Evolutionary conservation across 1,284 basidiomycete species (phyloP), one percentile per base, ranked within the genome.

Genomic region (Pseudozyma flocculosa): DNA sequence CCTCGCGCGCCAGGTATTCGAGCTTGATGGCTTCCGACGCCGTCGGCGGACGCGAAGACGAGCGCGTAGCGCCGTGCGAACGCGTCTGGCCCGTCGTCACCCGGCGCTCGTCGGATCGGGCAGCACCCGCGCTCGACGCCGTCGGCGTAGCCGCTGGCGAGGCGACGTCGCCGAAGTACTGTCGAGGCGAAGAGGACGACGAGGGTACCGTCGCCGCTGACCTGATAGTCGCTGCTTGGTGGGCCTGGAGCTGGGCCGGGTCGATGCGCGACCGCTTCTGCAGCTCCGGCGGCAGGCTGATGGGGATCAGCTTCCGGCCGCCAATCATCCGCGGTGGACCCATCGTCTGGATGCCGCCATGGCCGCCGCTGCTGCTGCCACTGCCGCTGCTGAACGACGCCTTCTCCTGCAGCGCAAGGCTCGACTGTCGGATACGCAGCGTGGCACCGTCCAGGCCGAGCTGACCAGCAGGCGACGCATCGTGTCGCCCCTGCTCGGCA

Each of bases 1-100:
- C 32, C 5, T 50, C 19, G 9, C 48, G n/a, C 18, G 48, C 50
- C 5, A 61, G 63, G 14, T 66, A 66, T 18, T 62, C 63, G 18
- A 52, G 42, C 32, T 66, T 66, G 59, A 66, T 66, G 17, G 47
- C 50, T 29, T 66, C 63, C 0, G 59, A 58, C 1, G 63, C 59
- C 3, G 63, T 66, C 2, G 63, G 63, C 22, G 59, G 59, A 18
- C 40, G 34, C 18, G 45, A 40, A 4, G 60, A 51, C 5, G 52
- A 52, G 13, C 51, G 40, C 39, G 40, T 47, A n/a, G n/a, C n/a
- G n/a, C n/a, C n/a, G n/a, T n/a, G n/a, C n/a, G n/a, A n/a, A n/a
- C n/a, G n/a, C n/a, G n/a, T n/a, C n/a, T n/a, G n/a, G n/a, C n/a
- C n/a, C n/a, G n/a, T n/a, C n/a, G n/a, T n/a, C n/a, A n/a, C n/a